Evolutionary conservation across 352 stramenopile genomes (phyloP).

Genomic region (Aphanomyces invadans): DNA sequence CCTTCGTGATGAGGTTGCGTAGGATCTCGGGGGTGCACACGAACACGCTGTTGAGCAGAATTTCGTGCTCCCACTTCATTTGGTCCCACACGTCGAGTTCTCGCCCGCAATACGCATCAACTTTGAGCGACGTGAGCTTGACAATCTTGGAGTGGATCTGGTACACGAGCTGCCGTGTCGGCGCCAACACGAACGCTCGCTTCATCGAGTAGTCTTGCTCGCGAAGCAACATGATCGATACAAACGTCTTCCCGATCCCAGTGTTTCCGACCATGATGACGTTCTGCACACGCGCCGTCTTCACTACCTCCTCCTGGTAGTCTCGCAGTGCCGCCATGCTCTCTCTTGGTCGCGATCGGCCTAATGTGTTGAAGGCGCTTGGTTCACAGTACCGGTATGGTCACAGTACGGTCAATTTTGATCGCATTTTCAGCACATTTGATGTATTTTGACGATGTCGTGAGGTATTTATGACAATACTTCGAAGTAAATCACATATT

Average conservation of each 20-base stretch:
- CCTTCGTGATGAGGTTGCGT: slow-evolving; percentile 73
- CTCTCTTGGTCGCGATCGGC: not conserved
- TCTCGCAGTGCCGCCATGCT: slow-evolving; percentile 34
- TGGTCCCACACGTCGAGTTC: slow-evolving; percentile 55
- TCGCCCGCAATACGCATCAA: slow-evolving; percentile 44
- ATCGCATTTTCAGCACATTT: no score
- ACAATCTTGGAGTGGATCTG: slow-evolving; percentile 73
- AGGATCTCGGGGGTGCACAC: slow-evolving; percentile 85
- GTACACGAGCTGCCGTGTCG: slow-evolving; percentile 70
- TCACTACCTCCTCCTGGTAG: slow-evolving; percentile 65
- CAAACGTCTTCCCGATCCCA: slow-evolving; percentile 80
- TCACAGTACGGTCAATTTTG: not conserved
- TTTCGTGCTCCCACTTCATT: slow-evolving; percentile 47
- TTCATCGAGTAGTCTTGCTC: slow-evolving; percentile 67
- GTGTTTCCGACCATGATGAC: slow-evolving; percentile 79
- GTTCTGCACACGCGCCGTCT: slow-evolving; percentile 59
- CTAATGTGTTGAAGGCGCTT: not conserved
- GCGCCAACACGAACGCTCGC: slow-evolving; percentile 74
- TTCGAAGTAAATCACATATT: no score
- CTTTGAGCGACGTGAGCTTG: slow-evolving; percentile 48
- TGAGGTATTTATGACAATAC: no score
- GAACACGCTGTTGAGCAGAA: slow-evolving; percentile 55
- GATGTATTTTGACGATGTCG: no score
- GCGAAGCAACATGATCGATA: slow-evolving; percentile 62
- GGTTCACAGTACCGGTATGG: not conserved